Conservation (phyloP, 2,329 filamentous ascomycete genomes). For the Chaetothyriales sp. region DNA sequence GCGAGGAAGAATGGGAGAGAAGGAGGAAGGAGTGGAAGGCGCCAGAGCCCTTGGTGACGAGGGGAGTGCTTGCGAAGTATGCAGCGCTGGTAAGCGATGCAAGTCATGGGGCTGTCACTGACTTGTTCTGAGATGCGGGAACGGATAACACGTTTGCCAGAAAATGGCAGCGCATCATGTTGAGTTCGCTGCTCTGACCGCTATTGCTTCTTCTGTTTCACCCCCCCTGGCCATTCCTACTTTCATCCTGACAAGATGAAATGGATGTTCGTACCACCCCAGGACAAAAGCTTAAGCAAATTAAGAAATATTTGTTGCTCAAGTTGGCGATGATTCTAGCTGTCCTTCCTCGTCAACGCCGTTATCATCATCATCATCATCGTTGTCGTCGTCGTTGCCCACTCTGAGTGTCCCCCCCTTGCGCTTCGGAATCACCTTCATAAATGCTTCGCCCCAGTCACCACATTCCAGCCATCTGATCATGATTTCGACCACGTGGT, state of each 20-base stretch:
- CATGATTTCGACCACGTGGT: slow-evolving; percentile 97
- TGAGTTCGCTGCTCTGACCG: no score
- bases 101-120: slow-evolving; percentile 80
- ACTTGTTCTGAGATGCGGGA: slow-evolving; percentile 39
- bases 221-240: no score
- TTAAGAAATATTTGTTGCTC: neutral
- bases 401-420: slow-evolving; percentile 62
- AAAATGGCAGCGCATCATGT: no score
- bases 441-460: slow-evolving; percentile 83
- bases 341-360: neutral
- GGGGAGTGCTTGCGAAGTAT: slow-evolving; percentile 84
- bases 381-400: slow-evolving; percentile 6
- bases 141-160: neutral
- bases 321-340: neutral
- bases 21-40: slow-evolving; percentile 55
- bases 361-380: neutral
- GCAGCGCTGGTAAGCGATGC: slow-evolving; percentile 77
- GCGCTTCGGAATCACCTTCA: slow-evolving; percentile 74
- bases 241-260: no score
- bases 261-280: neutral
- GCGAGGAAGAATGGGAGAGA: slow-evolving; percentile 54
- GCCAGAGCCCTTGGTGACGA: slow-evolving; percentile 58
- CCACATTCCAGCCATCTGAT: slow-evolving; percentile 77
- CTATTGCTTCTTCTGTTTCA: no score
- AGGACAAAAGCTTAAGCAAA: no score